Percentiles rank a stretch among this genome's conserved stretches.
These are phyloP conservation scores for Mucor piriformis DNA, from an alignment of 371 early-diverging fungal species.

Conservation along the genomic window DNA sequence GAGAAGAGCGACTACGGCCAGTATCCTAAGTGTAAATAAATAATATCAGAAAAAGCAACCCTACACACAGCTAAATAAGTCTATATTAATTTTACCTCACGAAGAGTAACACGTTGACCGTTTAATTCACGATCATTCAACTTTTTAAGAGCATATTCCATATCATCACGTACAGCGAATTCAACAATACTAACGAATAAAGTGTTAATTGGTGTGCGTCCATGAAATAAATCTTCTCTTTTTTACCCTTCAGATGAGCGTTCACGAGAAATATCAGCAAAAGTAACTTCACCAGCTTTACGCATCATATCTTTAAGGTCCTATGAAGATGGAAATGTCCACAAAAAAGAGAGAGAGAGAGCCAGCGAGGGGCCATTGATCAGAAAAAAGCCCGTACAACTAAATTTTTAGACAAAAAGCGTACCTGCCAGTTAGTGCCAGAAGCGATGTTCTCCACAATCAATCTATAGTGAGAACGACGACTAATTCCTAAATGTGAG, in stretches of 20 bases:
- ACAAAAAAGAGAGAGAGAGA: constrained; percentile 21
- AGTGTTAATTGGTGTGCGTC: constrained; percentile 5
- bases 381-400: neutral
- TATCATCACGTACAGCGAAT: constrained; percentile 78
- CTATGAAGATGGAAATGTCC: constrained; percentile 48
- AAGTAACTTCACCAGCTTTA: constrained; percentile 93
- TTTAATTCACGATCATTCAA: constrained; percentile 87
- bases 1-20: constrained; percentile 44
- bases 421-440: constrained; percentile 84
- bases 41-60: neutral
- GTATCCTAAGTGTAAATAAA: constrained; percentile 28
- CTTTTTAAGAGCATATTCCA: constrained; percentile 84
- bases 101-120: constrained; percentile 77
- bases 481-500: constrained; percentile 27
- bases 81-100: constrained; percentile 60
- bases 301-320: constrained; percentile 97
- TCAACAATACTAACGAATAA: constrained; percentile 80
- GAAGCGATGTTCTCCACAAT: constrained; percentile 74
- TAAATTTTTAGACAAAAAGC: constrained; percentile 22
- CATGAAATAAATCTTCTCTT: no score
- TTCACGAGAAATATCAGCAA: constrained; percentile 85
- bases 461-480: constrained; percentile 65
- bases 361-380: constrained; percentile 12
- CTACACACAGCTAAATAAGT: constrained; percentile 2
- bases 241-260: constrained; percentile 88